Base-by-base conservation (phyloP, 352 stramenopile species). In the Globisporangium uncinulatum region DNA sequence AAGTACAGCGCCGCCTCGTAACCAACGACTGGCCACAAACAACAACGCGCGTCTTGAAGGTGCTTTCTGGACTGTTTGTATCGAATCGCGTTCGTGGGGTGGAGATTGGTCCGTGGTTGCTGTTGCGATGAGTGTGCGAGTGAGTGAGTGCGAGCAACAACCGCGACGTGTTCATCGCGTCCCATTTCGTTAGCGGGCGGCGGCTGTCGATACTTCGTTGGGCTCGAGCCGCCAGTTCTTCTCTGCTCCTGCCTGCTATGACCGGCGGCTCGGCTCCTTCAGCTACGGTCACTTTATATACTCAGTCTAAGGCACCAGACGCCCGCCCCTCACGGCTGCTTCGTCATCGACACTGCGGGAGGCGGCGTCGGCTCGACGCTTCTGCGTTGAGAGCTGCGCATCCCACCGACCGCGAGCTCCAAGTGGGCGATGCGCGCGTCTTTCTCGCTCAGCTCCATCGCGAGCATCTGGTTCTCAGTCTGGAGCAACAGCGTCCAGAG, bases 1-100 rank as follows among this genome's bases (percentile, higher is more conserved):
- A 98, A 98, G 79, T 98, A 97, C 81, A 87, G 84, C 57, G 67
- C 72, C 47, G 67, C 75, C 46, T 84, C 79, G 75, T 87, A 85
- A 87, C 24, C 24, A 29, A 29, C 24, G 24, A 4, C 24, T 29
- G 24, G 24, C 24, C 1, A 39, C 34, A 73, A 76, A 71, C 79
- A 49, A 37, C 56, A 50, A 65, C 34, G 34, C 34, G 34, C 34
- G 34, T 13, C 34, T 8, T 13, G 34, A 39, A 39, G 34, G 34
- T 39, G 34, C 34, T 13, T 39, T 13, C 34, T 39, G 34, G 10
- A 8, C 34, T 39, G 34, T 39, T 9, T 39, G 34, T 29, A 29
- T 39, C 34, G 34, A 39, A 39, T 13, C 7, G 10, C 19, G 43
- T 48, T 31, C 17, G 4, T 21, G 7, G 7, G 7, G 10, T 21